Evolutionary conservation across 108 stramenopile genomes (phyloP).

Genomic region (Mayamaea pseudoterrestris): DNA sequence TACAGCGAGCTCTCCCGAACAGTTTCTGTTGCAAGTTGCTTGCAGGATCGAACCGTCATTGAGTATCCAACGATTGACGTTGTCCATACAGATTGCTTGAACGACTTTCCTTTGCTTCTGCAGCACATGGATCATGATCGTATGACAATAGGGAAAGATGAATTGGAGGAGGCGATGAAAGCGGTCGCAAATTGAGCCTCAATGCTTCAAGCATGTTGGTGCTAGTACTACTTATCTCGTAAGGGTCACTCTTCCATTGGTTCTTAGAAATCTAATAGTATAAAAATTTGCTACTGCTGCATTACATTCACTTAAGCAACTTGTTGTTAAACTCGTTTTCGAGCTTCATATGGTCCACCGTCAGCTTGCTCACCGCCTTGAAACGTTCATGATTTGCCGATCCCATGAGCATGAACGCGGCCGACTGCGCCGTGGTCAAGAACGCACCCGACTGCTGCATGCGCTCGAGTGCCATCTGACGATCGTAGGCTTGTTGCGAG

Average conservation of each 20-base stretch:
- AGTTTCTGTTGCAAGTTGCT: neutral
- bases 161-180: too few species aligned
- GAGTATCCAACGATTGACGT: constrained; percentile 5
- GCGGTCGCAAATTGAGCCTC: too few species aligned
- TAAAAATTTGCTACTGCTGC: too few species aligned
- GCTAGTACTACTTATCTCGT: too few species aligned
- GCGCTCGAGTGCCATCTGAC: constrained; percentile 70
- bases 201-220: too few species aligned
- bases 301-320: neutral
- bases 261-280: too few species aligned
- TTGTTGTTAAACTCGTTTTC: constrained; percentile 66
- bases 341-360: constrained; percentile 68
- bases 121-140: too few species aligned
- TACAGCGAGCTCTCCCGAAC: too few species aligned
- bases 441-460: constrained; percentile 70
- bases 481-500: constrained; percentile 62
- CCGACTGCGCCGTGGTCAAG: constrained; percentile 78
- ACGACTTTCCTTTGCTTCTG: too few species aligned
- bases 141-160: too few species aligned
- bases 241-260: too few species aligned
- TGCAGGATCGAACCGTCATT: constrained; percentile 4
- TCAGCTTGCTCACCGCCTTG: constrained; percentile 74
- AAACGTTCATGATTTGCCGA: constrained; percentile 74
- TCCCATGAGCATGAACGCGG: constrained; percentile 77
- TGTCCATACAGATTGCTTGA: too few species aligned